Conservation (phyloP, 306 rosid genomes). For the Senna tora region DNA sequence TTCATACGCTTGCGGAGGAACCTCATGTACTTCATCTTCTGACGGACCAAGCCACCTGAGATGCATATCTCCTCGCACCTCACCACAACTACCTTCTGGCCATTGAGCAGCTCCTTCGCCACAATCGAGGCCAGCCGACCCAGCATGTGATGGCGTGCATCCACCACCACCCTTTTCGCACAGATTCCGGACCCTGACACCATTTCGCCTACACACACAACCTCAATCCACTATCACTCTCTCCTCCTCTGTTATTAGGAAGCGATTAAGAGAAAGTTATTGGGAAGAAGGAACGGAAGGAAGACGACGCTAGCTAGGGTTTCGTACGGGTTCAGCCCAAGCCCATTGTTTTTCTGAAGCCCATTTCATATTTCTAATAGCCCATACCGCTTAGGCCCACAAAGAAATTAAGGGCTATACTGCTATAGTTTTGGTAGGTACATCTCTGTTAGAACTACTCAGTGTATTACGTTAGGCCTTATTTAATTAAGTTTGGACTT, state of each 20-base stretch:
- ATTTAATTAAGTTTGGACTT: no score
- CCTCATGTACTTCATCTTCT: slow-evolving; percentile 83
- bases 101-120: slow-evolving; percentile 75
- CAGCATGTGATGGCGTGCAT: slow-evolving; percentile 81
- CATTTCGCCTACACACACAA: slow-evolving; percentile 33
- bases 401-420: no score
- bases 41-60: slow-evolving; percentile 69
- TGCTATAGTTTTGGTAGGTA: no score
- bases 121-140: slow-evolving; percentile 68
- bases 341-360: no score
- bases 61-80: slow-evolving; percentile 76
- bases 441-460: no score
- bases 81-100: slow-evolving; percentile 70
- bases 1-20: slow-evolving; percentile 82
- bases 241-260: no score
- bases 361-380: no score
- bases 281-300: not conserved
- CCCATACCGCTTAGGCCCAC: no score
- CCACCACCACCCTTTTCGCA: slow-evolving; percentile 76
- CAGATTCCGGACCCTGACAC: slow-evolving; percentile 77
- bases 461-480: no score
- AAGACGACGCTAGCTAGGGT: not conserved
- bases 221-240: not conserved
- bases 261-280: no score
- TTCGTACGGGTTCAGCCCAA: not conserved